Base-by-base conservation (phyloP, 2,329 filamentous ascomycete species). In the Fusarium sp. region DNA sequence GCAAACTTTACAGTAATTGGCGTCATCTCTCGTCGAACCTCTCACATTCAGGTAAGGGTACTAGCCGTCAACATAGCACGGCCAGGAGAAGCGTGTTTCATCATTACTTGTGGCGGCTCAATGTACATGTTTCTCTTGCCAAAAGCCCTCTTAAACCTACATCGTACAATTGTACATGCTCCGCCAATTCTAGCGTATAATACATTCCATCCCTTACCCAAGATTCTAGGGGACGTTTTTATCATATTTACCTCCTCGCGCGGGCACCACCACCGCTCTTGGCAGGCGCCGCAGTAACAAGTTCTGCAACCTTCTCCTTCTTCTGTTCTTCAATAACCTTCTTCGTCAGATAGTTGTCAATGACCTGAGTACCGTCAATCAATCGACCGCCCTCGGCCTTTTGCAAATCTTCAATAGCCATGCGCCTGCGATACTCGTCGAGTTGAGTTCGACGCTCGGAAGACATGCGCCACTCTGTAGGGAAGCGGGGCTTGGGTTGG, bases 381-480 rank as follows among this genome's bases (percentile, higher is more conserved):
- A 92, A 69, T 60, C 78, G 76, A 18, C 89, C 89, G 17, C 84
- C 80, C 53, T 88, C 80, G 58, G 81, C 79, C 75, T 82, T 87
- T 74, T 82, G 65, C 64, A 86, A 79, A 71, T 95, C 92, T 28
- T 84, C 78, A 61, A 85, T 72, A 51, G 85, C 77, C 22, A 83
- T 77, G 76, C 85, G 78, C 63, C 84, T 77, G 53, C 94, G 87
- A 63, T 84, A 82, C 42, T 84, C 85, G n/a, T 88, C 86, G 51
- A 98, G 83, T 79, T 92, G 85, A 75, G 82, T 78, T 76, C 85
- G 87, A 68, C 93, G 86, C 81, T 92, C 85, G 46, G 88, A 81
- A 3, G 92, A 95, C 85, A 99, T 82, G 62, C 87, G 88, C 96
- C 96, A 99, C 72, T 90, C 88, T 72, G 89, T 86, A 3, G 96